Conservation (phyloP, 345 rosid genomes). For the Corymbia maculata region DNA sequence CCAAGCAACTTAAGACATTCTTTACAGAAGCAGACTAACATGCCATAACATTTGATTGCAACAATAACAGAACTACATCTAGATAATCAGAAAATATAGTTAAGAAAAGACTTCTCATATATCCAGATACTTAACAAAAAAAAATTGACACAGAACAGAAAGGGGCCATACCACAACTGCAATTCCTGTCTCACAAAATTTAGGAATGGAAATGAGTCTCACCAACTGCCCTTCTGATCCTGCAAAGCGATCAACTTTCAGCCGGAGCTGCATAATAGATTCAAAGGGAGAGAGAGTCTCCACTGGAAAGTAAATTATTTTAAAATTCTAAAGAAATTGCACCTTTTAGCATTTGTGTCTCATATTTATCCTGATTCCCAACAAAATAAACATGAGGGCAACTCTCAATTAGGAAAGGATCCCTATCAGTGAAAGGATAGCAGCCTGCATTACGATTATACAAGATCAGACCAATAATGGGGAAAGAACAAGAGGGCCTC, state of each 20-base stretch:
- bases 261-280: neutral
- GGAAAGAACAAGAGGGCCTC: neutral
- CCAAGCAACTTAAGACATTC: neutral
- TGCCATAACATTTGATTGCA: neutral
- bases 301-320: neutral
- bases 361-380: constrained; percentile 79
- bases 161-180: constrained; percentile 63
- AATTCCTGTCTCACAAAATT: constrained; percentile 63
- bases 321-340: neutral
- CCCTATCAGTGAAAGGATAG: constrained; percentile 90
- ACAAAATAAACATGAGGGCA: constrained; percentile 94
- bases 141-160: neutral
- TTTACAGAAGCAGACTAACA: neutral
- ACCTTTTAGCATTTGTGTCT: constrained; percentile 56
- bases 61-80: neutral
- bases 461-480: neutral
- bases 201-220: constrained; percentile 71
- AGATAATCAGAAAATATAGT: neutral
- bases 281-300: neutral
- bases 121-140: neutral
- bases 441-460: constrained; percentile 41
- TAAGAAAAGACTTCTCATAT: neutral
- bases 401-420: constrained; percentile 85
- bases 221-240: constrained; percentile 76
- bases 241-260: constrained; percentile 17